Base-by-base conservation (phyloP, 2,329 filamentous ascomycete species). In the Geoglossum cookeanum region DNA sequence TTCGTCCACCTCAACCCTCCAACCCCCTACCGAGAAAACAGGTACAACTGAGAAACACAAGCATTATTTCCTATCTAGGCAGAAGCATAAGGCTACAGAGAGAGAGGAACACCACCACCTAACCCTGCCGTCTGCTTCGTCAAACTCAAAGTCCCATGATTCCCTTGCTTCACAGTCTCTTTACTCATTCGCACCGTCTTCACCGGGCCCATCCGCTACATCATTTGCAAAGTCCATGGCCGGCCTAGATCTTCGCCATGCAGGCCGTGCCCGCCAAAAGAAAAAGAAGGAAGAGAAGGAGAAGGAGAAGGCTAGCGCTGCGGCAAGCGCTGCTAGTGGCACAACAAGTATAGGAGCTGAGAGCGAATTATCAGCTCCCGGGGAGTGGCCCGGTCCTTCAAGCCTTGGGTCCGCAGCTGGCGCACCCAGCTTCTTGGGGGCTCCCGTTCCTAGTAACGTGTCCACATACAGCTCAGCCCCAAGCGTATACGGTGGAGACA, bases 221-320 rank as follows among this genome's bases (percentile, higher is more conserved):
- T 74, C 78, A 35, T 94, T 97, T 67, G 77, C 83, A 42, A 94
- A 92, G 70, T 85, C 84, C 2, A 85, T 92, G 65, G 91, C 85
- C 59, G 85, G 85, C 0, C 73, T 91, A 48, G 87, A 91, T 68
- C 71, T 91, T 30, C 76, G 87, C 55, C 86, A 91, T 70, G 87
- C 84, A 47, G 86, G 83, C 1, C 78, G 84, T 47, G 85, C 83
- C 5, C 69, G 90, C 51, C 78, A 85, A 42, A 88, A 95, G 66
- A 94, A 91, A 60, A 75, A 75, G 62, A 76, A 74, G 59, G 74
- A 76, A 62, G 74, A 76, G 59, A 76, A 76, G 60, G 57, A 74
- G 59, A 74, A 76, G 62, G 74, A 76, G 59, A 76, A 76, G 60
- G 57, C 56, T 15, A 52, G 27, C 13, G 45, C 56, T 17, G 71